Conservation (phyloP, 495 filamentous ascomycete species). For the Sphaerosporella brunnea region DNA sequence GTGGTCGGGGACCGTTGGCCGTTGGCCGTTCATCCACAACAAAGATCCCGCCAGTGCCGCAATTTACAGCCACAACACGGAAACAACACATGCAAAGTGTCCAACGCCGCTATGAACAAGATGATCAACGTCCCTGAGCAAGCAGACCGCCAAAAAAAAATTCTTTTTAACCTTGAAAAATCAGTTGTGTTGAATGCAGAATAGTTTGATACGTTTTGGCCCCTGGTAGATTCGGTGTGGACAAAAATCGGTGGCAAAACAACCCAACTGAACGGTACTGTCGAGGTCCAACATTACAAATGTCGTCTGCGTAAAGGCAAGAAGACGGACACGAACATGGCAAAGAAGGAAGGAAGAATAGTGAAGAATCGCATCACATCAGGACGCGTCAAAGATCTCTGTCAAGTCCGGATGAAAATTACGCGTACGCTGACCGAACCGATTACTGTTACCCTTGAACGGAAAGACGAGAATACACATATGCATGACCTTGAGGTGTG, state of each 20-base stretch:
- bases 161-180: too few species aligned
- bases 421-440: neutral
- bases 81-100: too few species aligned
- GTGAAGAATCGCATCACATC: neutral
- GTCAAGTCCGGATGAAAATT: neutral
- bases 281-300: slow-evolving; percentile 2
- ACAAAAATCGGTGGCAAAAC: slow-evolving; percentile 4
- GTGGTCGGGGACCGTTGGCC: too few species aligned
- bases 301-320: neutral
- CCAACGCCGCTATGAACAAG: too few species aligned
- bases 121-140: too few species aligned
- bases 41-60: too few species aligned
- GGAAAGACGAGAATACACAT: neutral
- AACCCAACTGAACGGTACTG: neutral
- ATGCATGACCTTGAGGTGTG: neutral
- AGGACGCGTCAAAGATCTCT: neutral
- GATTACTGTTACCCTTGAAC: neutral
- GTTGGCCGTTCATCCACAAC: too few species aligned
- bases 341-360: neutral
- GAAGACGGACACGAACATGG: neutral
- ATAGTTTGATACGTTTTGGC: slow-evolving; percentile 6
- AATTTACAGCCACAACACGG: too few species aligned
- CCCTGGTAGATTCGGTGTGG: slow-evolving; percentile 7
- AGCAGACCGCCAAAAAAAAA: too few species aligned
- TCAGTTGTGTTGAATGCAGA: slow-evolving; percentile 1